Base-by-base conservation (phyloP, 306 rosid species). In the Astragalus glycyphyllos region DNA sequence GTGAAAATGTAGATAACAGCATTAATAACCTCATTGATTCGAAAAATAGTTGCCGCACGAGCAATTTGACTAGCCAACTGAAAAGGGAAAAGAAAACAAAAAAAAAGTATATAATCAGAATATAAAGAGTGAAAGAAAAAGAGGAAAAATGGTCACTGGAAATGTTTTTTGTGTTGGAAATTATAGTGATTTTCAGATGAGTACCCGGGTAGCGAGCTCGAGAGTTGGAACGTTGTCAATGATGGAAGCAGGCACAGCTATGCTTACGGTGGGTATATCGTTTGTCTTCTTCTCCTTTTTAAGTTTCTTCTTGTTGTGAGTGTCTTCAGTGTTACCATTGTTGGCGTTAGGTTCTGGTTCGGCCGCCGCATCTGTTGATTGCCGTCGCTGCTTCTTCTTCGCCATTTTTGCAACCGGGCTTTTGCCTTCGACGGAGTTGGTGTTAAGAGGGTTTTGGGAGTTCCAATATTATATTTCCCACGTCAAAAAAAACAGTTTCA, bases 21-120 rank as follows among this genome's bases (percentile, higher is more conserved):
- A 16, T 37, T 20, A 58, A 8, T 9, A 62, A 93, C 99, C 97
- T 95, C 98, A 15, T 91, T 82, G 71, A 94, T 85, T 79, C 95
- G 89, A 74, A 94, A 94, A 87, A 95, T 91, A 10, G 99, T 89
- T 11, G 94, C 91, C 5, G 99, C 99, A 26, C 99, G 99, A 58
- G 99, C 96, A 37, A 95, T 89, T 81, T 89, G 96, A 76, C 99
- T 88, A 80, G 96, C 97, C 83, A 95, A 74, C 99, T 95, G 83
- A 55, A 63, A 83, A 32, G 66, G 46, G 23, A 0, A 58, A 58
- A 45, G 2, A 14, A 23, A 31, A 61, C 9, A 29, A 61, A 8
- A 12, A n/a, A n/a, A 1, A 51, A n/a, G 17, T n/a, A 56, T 8
- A 45, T 44, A 5, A 4, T 58, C 26, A 75, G 61, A 38, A 71